Conservation (phyloP, 1,139 yeast genomes). For the Geotrichum carabidarum region DNA sequence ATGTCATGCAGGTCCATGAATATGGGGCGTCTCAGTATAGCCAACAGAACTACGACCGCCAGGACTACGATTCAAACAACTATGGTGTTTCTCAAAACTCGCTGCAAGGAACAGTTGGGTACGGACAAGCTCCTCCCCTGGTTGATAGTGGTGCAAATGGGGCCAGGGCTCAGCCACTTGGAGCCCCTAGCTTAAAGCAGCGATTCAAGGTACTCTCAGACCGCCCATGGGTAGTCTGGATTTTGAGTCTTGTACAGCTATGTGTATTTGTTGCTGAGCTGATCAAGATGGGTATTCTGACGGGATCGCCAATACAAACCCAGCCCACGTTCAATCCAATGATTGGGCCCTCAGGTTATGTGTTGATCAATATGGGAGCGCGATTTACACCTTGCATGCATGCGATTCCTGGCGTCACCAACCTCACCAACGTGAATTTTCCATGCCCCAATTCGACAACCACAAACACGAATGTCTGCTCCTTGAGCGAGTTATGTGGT, state of each 20-base stretch:
- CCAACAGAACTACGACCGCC: not conserved
- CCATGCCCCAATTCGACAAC: slow-evolving; percentile 72
- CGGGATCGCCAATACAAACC: slow-evolving; percentile 67
- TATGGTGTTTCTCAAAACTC: no score
- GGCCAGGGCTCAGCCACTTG: not conserved
- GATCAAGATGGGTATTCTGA: slow-evolving; percentile 51
- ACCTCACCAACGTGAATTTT: slow-evolving; percentile 44
- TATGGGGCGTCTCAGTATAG: not conserved
- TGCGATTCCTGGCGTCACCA: slow-evolving; percentile 48
- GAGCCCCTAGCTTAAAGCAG: not conserved
- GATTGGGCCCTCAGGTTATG: slow-evolving; percentile 73
- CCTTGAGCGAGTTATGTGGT: slow-evolving; percentile 58
- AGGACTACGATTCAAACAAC: no score
- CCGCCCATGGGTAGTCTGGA: slow-evolving; percentile 34
- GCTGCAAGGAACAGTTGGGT: no score
- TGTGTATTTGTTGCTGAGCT: slow-evolving; percentile 66
- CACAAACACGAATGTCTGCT: slow-evolving; percentile 51
- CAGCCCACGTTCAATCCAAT: slow-evolving; percentile 72
- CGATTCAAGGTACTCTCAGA: not conserved
- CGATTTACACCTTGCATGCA: slow-evolving; percentile 72
- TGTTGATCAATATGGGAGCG: slow-evolving; percentile 66
- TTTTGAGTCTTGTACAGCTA: slow-evolving; percentile 45
- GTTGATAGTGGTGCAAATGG: no score
- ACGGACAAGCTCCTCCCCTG: no score
- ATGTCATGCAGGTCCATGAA: not conserved